phyloP scores from a whole-genome alignment of 1,139 yeast species.

The Yamadazyma atmosphaerica region DNA sequence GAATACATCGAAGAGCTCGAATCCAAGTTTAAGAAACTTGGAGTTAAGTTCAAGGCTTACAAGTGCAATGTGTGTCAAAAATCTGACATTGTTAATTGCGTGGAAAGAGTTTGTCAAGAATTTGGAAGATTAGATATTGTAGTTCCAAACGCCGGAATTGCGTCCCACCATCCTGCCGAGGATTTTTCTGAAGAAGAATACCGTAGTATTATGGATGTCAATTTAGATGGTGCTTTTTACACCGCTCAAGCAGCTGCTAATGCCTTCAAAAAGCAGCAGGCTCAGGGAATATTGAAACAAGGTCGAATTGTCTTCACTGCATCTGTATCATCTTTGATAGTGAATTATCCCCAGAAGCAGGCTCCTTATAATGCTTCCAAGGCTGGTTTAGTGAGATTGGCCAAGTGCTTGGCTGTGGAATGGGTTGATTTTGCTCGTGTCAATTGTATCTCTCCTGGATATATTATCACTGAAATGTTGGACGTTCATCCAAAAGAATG shows the following conservation, averaged over 20 bases:
- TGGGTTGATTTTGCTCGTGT: constrained; percentile 56
- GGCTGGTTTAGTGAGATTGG: constrained; percentile 49
- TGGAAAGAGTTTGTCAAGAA: constrained; percentile 20
- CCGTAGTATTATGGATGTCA: constrained; percentile 45
- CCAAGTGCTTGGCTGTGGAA: constrained; percentile 53
- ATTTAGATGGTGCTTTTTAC: constrained; percentile 46
- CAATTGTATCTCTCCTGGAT: constrained; percentile 59
- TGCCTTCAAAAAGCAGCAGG: constrained; percentile 46
- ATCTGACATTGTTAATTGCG: constrained; percentile 20
- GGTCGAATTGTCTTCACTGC: constrained; percentile 29
- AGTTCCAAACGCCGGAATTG: constrained; percentile 59
- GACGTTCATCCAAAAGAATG: constrained; percentile 33
- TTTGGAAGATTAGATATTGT: constrained; percentile 51
- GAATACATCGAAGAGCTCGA: constrained; percentile 19
- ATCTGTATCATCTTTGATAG: constrained; percentile 37
- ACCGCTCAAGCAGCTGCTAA: constrained; percentile 48
- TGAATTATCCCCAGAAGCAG: constrained; percentile 54
- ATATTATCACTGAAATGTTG: constrained; percentile 53
- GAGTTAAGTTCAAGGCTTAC: constrained; percentile 20
- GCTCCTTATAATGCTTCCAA: constrained; percentile 56
- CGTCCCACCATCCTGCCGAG: constrained; percentile 28
- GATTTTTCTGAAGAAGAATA: constrained; percentile 19
- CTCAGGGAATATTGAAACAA: constrained; percentile 14
- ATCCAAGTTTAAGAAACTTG: constrained; percentile 17
- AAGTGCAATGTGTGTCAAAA: constrained; percentile 21